A percentile compares a stretch with the other conserved stretches of the same genome.
Evolutionary conservation across 2,329 filamentous ascomycete genomes (phyloP).

Genomic region (Aspergillus terreus): DNA sequence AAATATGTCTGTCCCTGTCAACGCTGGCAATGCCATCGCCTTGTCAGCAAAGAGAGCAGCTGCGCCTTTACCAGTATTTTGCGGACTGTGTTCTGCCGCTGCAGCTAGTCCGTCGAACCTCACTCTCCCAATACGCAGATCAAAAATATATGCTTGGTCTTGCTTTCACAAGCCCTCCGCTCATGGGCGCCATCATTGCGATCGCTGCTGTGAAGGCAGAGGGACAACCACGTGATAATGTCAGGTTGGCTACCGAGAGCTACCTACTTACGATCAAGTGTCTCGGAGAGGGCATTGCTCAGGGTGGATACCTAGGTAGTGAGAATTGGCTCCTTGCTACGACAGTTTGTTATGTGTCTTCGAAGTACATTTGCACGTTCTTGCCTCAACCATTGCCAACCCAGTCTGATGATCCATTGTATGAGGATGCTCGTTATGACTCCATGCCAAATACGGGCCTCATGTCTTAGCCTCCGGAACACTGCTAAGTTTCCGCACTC

Average conservation of each 20-base stretch:
- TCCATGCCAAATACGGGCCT: slow-evolving; percentile 6
- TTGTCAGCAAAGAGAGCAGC: slow-evolving; percentile 10
- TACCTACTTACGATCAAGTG: slow-evolving; percentile 10
- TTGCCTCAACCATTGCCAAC: too few species aligned
- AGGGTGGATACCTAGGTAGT: neutral
- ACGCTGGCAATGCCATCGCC: slow-evolving; percentile 11
- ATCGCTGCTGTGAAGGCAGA: slow-evolving; percentile 12
- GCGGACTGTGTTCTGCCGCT: slow-evolving; percentile 5
- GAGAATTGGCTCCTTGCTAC: slow-evolving; percentile 15
- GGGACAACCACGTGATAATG: neutral
- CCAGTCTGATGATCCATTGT: too few species aligned
- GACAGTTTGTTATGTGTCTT: slow-evolving; percentile 12
- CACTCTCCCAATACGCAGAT: slow-evolving; percentile 5
- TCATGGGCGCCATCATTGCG: slow-evolving; percentile 14
- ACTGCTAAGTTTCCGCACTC: slow-evolving; percentile 7
- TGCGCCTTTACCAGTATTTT: slow-evolving; percentile 13
- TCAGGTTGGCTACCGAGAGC: slow-evolving; percentile 6
- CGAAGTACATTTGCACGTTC: slow-evolving; percentile 7
- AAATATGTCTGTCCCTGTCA: neutral
- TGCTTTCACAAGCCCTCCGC: slow-evolving; percentile 12
- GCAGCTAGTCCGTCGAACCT: slow-evolving; percentile 12
- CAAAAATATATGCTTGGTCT: slow-evolving; percentile 14
- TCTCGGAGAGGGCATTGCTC: slow-evolving; percentile 2
- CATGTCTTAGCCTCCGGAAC: slow-evolving; percentile 12
- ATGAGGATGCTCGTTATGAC: slow-evolving; percentile 11